These are phyloP conservation scores for Prunus armeniaca DNA, from an alignment of 306 rosid genomes.

Conservation along the genomic window DNA sequence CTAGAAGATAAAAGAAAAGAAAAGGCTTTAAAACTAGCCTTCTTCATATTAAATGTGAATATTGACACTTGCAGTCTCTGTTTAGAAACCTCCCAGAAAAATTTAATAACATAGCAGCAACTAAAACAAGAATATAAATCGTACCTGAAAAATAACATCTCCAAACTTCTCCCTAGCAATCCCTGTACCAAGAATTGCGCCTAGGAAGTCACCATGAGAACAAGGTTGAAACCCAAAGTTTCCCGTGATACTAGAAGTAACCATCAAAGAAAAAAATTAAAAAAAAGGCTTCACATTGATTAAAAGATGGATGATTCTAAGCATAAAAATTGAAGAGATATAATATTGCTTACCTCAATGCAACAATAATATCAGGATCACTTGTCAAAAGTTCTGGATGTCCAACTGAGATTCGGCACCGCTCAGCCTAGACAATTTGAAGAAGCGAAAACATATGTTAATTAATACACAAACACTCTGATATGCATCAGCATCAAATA, in stretches of 20 bases:
- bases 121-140: neutral
- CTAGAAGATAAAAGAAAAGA: too few species aligned
- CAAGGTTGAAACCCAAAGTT: slow-evolving; percentile 79
- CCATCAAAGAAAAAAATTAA: slow-evolving; percentile 10
- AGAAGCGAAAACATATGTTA: slow-evolving; percentile 7
- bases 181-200: slow-evolving; percentile 85
- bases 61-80: neutral
- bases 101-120: neutral
- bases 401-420: slow-evolving; percentile 87
- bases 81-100: neutral
- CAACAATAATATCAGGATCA: slow-evolving; percentile 83
- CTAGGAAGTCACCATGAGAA: slow-evolving; percentile 90
- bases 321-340: slow-evolving; percentile 12
- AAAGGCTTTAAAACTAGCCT: neutral
- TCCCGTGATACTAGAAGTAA: slow-evolving; percentile 67
- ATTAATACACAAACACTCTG: neutral
- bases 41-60: neutral
- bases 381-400: slow-evolving; percentile 69
- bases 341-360: slow-evolving; percentile 55
- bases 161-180: slow-evolving; percentile 82
- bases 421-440: slow-evolving; percentile 69
- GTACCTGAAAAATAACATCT: slow-evolving; percentile 83
- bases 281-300: slow-evolving; percentile 10
- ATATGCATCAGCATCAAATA: neutral
- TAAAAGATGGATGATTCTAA: slow-evolving; percentile 10